Evolutionary conservation across 176 grass and related monocot genomes (phyloP), one percentile per base, ranked within the genome.

Genomic region (Puccinellia tenuiflora): DNA sequence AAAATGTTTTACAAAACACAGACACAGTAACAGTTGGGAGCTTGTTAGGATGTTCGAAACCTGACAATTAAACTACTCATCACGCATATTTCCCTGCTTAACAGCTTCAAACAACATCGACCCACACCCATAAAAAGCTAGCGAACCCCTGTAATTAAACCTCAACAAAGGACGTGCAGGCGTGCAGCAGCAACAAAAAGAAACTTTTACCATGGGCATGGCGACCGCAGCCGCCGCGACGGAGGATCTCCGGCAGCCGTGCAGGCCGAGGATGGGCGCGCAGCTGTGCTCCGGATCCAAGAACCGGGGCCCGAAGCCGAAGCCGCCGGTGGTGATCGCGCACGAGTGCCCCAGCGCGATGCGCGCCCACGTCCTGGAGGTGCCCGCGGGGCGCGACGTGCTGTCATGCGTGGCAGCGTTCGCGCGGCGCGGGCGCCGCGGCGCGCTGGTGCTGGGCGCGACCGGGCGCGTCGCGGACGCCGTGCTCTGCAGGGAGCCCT

Each of bases 331-430:
- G 57, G 75, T 90, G 67, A 77, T 93, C 29, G 76, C 91, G 25
- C 72, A 87, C 51, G 91, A 93, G 55, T 90, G 82, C 79, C 91
- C 88, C 40, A 88, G 81, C 68, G 81, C 77, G 59, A 86, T 93
- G 82, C 88, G 85, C 22, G 82, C 78, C 43, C 85, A 86, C 43
- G 68, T 85, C 60, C 69, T 93, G 78, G 91, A 90, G 88, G 91
- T 93, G 14, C 78, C 74, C 35, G 31, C 68, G 0, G 91, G 91
- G 34, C 61, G 73, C 42, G 91, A 90, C 78, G 82, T 90, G 8
- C 46, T 87, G 37, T 81, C 83, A 42, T 88, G 85, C 79, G 68
- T 92, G 6, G 79, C 90, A 16, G 57, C 39, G 31, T 83, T 88
- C 55, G 82, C 82, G 74, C 68, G 84, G 18, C 86, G 73, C 0